phyloP scores from a whole-genome alignment of 768 basidiomycete species.

The Tricholomella constricta region DNA sequence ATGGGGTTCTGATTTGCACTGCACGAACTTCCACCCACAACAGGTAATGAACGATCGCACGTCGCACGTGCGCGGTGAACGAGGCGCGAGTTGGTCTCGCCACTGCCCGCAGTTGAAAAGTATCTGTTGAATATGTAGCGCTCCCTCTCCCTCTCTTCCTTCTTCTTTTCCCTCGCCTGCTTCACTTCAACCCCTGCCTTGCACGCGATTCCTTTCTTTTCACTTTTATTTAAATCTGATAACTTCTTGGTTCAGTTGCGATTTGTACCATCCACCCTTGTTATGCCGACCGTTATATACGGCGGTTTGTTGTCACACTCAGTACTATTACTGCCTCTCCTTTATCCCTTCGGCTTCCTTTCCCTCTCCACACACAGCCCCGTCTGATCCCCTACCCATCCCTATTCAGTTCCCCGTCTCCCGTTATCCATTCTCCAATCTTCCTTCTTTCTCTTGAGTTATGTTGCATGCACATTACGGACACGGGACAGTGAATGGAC shows the following conservation, averaged over 20 bases:
- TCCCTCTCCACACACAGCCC: not conserved
- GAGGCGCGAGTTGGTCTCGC: not conserved
- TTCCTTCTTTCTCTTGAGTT: slow-evolving; percentile 10
- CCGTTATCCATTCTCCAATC: slow-evolving; percentile 11
- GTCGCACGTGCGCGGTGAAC: not conserved
- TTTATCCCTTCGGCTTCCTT: slow-evolving; percentile 16
- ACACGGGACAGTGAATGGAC: slow-evolving; percentile 60
- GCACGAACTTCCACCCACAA: not conserved
- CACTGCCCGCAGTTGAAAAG: too few species aligned
- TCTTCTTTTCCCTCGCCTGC: slow-evolving; percentile 23
- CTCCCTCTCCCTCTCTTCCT: slow-evolving; percentile 9
- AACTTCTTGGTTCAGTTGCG: not conserved
- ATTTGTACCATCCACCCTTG: not conserved
- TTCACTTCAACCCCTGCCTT: not conserved
- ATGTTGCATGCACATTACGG: slow-evolving; percentile 31
- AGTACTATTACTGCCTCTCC: slow-evolving; percentile 11
- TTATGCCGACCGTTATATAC: not conserved
- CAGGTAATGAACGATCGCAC: not conserved
- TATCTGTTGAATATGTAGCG: slow-evolving; percentile 3
- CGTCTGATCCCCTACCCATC: not conserved
- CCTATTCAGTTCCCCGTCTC: not conserved
- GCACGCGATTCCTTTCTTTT: slow-evolving; percentile 10
- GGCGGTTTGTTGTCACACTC: not conserved
- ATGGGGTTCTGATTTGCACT: slow-evolving; percentile 29
- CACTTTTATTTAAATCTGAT: slow-evolving; percentile 2